Base-by-base conservation (phyloP, 2,329 filamentous ascomycete genomes). In the Pseudomassariella vexata region DNA sequence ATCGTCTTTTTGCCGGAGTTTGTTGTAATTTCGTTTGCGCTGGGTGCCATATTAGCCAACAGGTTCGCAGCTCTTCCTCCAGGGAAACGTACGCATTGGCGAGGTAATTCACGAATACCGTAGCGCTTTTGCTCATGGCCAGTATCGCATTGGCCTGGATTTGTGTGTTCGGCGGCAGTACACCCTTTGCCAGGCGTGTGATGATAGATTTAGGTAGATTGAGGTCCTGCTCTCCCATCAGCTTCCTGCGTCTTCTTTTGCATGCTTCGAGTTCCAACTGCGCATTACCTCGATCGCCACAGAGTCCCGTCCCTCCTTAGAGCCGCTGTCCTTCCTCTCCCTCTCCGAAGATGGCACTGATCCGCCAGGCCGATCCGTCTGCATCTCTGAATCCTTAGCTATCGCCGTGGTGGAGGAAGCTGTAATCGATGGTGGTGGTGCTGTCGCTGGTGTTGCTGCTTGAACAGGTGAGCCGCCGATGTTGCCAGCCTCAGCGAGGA, bases 111-210 rank as follows among this genome's bases (percentile, higher is more conserved):
- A 92, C 82, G 50, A 92, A 92, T 1, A 92, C 79, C 2, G 83
- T 89, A 6, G 85, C 82, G 57, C 82, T 84, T 61, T 89, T 89
- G 44, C 76, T 82, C 63, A 92, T 72, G 8, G 85, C 85, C 31
- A 86, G 61, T 34, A 89, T 74, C 24, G 85, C 85, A 62, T 88
- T 87, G 50, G 80, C 85, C 55, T 90, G 84, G 29, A 90, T 85
- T 58, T 87, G 82, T 5, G 85, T 89, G 53, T 88, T 88, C 5
- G 83, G 70, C 1, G 85, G 85, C 5, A 92, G 65, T 5, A 86
- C 83, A 24, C 83, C 82, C 62, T 90, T 90, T 24, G 84, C 82
- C 20, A 92, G 69, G 33, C 85, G 72, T 32, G 82, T 83, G 44
- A 90, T 80, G 59, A 90, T 87, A 6, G 83, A 87, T 52, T 85